These are phyloP conservation scores for Quercus ilex DNA, from an alignment of 306 rosid species.

Conservation along the genomic window DNA sequence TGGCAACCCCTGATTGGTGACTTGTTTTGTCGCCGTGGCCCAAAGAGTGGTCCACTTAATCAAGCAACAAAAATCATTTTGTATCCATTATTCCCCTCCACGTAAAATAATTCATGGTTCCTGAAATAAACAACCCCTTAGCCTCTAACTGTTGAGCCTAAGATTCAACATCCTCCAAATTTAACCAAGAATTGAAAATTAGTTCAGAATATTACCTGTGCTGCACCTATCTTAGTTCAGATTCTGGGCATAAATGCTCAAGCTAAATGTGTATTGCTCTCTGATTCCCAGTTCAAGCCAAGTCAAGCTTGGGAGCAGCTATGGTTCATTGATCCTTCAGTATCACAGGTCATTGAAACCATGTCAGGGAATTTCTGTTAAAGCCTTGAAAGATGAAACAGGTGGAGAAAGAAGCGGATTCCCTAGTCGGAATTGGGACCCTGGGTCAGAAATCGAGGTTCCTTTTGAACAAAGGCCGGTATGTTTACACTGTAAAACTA, in stretches of 20 bases:
- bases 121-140: slow-evolving; percentile 16
- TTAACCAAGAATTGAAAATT: slow-evolving; percentile 14
- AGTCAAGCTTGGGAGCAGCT: slow-evolving; percentile 34
- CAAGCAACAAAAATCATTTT: slow-evolving; percentile 13
- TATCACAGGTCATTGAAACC: slow-evolving; percentile 31
- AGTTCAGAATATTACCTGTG: not conserved
- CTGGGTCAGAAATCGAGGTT: slow-evolving; percentile 83
- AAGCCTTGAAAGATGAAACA: slow-evolving; percentile 68
- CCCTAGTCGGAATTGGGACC: slow-evolving; percentile 81
- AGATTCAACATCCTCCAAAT: not conserved
- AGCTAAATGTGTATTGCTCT: slow-evolving; percentile 63
- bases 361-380: slow-evolving; percentile 35
- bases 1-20: not conserved
- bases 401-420: slow-evolving; percentile 69
- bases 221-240: slow-evolving; percentile 14
- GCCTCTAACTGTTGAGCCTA: slow-evolving; percentile 19
- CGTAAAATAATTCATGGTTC: slow-evolving; percentile 54
- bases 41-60: not conserved
- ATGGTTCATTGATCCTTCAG: slow-evolving; percentile 52
- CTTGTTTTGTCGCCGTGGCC: not conserved
- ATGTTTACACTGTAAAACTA: slow-evolving; percentile 16
- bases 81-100: slow-evolving; percentile 45
- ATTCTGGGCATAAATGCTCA: slow-evolving; percentile 55
- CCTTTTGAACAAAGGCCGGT: slow-evolving; percentile 97
- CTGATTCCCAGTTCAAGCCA: slow-evolving; percentile 41